phyloP scores from a whole-genome alignment of 257 asterid species.

The Vinca minor region DNA sequence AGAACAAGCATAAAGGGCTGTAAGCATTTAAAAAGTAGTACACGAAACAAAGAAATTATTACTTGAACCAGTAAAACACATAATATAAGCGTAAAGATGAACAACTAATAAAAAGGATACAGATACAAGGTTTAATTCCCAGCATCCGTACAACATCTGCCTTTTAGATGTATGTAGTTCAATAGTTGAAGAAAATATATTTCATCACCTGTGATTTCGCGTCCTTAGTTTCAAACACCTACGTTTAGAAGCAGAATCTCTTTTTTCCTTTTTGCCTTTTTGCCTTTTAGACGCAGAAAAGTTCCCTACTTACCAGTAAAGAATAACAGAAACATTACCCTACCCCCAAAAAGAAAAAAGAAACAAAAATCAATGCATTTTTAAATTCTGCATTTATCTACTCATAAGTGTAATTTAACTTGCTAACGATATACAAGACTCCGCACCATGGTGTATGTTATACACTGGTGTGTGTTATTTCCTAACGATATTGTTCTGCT shows the following conservation, averaged over 20 bases:
- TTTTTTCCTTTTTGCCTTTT: not conserved
- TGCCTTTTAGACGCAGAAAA: no score
- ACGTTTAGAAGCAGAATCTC: no score
- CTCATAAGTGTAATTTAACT: not conserved
- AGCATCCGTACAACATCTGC: not conserved
- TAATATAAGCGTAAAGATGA: not conserved
- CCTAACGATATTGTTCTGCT: no score
- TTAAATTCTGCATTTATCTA: not conserved
- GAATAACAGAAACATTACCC: no score
- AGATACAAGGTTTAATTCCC: not conserved
- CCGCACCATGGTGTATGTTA: no score
- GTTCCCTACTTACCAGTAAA: no score
- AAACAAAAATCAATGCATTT: not conserved
- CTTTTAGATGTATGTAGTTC: not conserved
- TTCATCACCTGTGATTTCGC: not conserved
- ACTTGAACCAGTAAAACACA: not conserved
- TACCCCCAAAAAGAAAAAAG: no score
- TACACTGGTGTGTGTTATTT: no score
- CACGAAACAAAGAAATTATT: not conserved
- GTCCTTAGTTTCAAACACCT: no score
- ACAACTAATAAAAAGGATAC: not conserved
- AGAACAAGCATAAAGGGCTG: no score
- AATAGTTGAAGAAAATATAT: not conserved
- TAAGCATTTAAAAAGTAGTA: not conserved
- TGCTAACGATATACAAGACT: no score